A percentile compares a stretch with the other conserved stretches of the same genome.
phyloP scores from a whole-genome alignment of 768 basidiomycete genomes.

The Psilocybe cubensis region DNA sequence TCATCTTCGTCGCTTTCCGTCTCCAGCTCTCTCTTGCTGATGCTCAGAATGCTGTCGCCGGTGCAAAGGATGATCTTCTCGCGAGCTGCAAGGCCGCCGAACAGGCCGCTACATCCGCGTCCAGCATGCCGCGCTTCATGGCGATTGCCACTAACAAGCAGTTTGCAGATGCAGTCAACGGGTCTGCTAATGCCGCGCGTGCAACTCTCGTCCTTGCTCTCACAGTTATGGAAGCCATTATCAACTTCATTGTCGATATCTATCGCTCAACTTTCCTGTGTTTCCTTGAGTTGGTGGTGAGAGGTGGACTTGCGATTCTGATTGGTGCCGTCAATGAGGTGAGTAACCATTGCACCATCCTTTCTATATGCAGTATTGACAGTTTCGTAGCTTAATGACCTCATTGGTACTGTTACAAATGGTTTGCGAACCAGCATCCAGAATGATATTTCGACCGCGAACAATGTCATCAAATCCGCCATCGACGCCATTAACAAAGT shows the following conservation, averaged over 20 bases:
- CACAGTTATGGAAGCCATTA: constrained; percentile 84
- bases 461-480: constrained; percentile 65
- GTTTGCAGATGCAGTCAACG: constrained; percentile 79
- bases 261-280: constrained; percentile 95
- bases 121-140: constrained; percentile 88
- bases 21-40: constrained; percentile 74
- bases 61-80: constrained; percentile 76
- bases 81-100: constrained; percentile 88
- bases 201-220: constrained; percentile 72
- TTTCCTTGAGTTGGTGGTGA: constrained; percentile 87
- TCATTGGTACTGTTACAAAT: constrained; percentile 62
- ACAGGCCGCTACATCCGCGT: constrained; percentile 76
- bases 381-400: constrained; percentile 63
- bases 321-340: constrained; percentile 87
- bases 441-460: constrained; percentile 66
- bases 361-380: constrained; percentile 1
- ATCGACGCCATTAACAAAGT: constrained; percentile 75
- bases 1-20: constrained; percentile 86
- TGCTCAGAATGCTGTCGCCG: constrained; percentile 66
- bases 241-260: constrained; percentile 90
- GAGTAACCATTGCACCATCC: not conserved
- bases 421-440: constrained; percentile 74
- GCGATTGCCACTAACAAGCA: constrained; percentile 84
- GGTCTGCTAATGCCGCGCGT: constrained; percentile 75
- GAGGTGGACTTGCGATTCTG: constrained; percentile 77